Conservation (phyloP, 768 basidiomycete genomes). For the Calocybe indica region DNA sequence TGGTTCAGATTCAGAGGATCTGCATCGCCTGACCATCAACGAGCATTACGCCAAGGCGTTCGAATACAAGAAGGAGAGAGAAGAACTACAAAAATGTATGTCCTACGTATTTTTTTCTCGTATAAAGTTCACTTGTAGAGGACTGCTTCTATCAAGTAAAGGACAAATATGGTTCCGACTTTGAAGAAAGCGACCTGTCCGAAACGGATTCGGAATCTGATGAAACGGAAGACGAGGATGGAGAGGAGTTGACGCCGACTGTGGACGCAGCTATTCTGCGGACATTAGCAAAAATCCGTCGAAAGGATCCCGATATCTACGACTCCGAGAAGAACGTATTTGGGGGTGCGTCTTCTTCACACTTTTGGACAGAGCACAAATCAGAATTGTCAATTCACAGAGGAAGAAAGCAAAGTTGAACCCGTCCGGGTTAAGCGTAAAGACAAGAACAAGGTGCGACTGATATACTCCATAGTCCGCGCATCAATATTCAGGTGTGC, state of each 20-base stretch:
- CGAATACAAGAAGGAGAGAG: slow-evolving; percentile 76
- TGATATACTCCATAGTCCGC: not conserved
- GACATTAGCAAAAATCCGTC: slow-evolving; percentile 80
- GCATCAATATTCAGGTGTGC: not conserved
- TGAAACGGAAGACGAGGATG: slow-evolving; percentile 90
- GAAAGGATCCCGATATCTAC: slow-evolving; percentile 84
- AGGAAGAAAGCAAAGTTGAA: slow-evolving; percentile 57
- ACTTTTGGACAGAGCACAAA: not conserved
- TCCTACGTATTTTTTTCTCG: slow-evolving; percentile 7
- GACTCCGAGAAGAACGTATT: slow-evolving; percentile 65
- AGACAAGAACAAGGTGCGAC: slow-evolving; percentile 46
- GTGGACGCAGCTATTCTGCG: slow-evolving; percentile 92
- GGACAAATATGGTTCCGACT: slow-evolving; percentile 81
- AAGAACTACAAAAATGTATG: slow-evolving; percentile 76
- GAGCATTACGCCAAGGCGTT: slow-evolving; percentile 79
- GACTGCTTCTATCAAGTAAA: slow-evolving; percentile 48
- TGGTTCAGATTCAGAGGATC: slow-evolving; percentile 30
- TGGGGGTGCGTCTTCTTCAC: slow-evolving; percentile 44
- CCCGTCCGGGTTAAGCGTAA: slow-evolving; percentile 18
- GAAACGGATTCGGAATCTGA: slow-evolving; percentile 67
- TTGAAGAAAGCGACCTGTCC: slow-evolving; percentile 41
- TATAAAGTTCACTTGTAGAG: slow-evolving; percentile 1
- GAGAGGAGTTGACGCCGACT: slow-evolving; percentile 88
- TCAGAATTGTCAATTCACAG: slow-evolving; percentile 24
- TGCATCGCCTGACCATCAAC: slow-evolving; percentile 59